Base-by-base conservation (phyloP, 2,329 filamentous ascomycete species). In the Xylariaceae sp. region DNA sequence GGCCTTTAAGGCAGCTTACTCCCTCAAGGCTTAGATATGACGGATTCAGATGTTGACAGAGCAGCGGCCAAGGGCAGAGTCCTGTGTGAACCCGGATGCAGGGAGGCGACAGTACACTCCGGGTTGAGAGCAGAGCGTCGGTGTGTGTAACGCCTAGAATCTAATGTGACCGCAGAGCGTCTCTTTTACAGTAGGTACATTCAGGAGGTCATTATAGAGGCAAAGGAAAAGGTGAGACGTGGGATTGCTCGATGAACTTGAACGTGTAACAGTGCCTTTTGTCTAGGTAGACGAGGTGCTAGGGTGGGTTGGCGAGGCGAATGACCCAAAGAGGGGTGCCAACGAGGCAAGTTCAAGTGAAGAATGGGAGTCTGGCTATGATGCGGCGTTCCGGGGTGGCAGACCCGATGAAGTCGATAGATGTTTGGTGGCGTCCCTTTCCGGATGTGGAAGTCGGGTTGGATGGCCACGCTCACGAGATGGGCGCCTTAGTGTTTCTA, bases 1-100 rank as follows among this genome's bases (percentile, higher is more conserved):
- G 51, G 52, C 53, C 50, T 39, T 30, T 33, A 49, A 50, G 52
- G 49, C 54, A 52, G 50, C 48, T 52, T 47, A 50, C 45, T 52
- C 42, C 19, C 18, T 36, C 24, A 36, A 38, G 41, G 29, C 29
- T 33, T 41, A 48, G 46, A 45, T 42, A 41, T 28, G 7, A 11
- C 9, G 19, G 22, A 17, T 11, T 16, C 6, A 11, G 22, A 26
- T 26, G 22, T 26, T 11, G 22, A 26, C 22, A 26, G 22, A 6
- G 22, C 22, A 26, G 22, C 22, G 22, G 22, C 11, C 6, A 11
- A 26, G 22, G 22, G 22, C 22, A 6, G 11, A 6, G 22, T n/a
- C 22, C 22, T 11, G 22, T 11, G 22, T 6, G 22, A 11, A 11
- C 6, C 22, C 22, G 11, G 22, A 11, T 26, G 11, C 22, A 26